Percentiles rank a stretch among this genome's conserved stretches.
Evolutionary conservation across 805 yeast genomes (phyloP).

Genomic region (Saturnispora serradocipensis): DNA sequence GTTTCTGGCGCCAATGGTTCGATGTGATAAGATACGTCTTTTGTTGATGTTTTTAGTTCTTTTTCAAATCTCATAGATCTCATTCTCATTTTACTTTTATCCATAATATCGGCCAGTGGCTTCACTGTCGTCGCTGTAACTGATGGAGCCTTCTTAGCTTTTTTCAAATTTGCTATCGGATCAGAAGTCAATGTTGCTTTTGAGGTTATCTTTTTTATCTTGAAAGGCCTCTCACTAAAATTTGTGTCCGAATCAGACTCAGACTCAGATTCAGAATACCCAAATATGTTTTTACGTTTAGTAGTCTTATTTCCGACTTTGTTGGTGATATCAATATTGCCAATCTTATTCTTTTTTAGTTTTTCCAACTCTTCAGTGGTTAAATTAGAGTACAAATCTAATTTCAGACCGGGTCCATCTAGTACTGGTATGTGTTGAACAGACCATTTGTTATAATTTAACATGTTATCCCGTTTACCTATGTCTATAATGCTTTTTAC

Average conservation of each 20-base stretch:
- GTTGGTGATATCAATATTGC: neutral
- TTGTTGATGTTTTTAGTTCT: constrained; percentile 19
- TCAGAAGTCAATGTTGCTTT: neutral
- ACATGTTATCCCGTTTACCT: constrained; percentile 36
- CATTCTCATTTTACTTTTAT: constrained; percentile 1
- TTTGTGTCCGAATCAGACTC: constrained; percentile 6
- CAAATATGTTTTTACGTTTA: constrained; percentile 14
- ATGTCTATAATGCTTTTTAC: constrained; percentile 39
- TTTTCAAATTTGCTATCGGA: constrained; percentile 4
- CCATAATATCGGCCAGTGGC: neutral
- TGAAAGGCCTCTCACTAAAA: neutral
- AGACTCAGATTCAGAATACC: constrained; percentile 13
- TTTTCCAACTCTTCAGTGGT: neutral
- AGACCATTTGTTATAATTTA: constrained; percentile 48
- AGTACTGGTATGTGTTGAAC: constrained; percentile 40
- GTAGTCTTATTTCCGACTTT: neutral
- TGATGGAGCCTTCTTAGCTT: constrained; percentile 4
- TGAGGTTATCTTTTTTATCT: neutral
- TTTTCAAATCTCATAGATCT: constrained; percentile 43
- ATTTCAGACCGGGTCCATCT: constrained; percentile 6
- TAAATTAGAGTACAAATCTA: constrained; percentile 9
- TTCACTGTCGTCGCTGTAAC: neutral
- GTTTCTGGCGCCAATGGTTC: constrained; percentile 15
- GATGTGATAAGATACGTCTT: constrained; percentile 5
- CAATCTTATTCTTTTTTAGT: neutral